Percentiles rank a stretch among this genome's conserved stretches.
Conservation (phyloP, 768 basidiomycete species). For the Lactarius quietus region DNA sequence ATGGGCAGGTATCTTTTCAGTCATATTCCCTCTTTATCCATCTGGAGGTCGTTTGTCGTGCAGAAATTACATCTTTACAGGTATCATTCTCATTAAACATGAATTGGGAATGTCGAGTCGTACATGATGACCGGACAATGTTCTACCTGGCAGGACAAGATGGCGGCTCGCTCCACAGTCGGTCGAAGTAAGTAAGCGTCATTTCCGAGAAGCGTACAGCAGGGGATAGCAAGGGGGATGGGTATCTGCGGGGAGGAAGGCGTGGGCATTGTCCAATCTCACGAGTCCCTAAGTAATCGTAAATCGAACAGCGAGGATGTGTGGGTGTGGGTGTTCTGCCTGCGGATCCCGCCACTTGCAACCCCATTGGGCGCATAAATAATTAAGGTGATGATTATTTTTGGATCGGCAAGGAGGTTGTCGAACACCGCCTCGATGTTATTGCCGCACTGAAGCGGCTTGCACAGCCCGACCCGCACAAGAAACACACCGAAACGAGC, state of each 20-base stretch:
- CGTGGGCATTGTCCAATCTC: background rate
- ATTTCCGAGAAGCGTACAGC: background rate
- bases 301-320: no score
- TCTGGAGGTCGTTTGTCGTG: background rate
- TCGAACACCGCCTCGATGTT: conserved; percentile 14
- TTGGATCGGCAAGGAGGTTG: conserved; percentile 13
- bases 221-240: background rate
- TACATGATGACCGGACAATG: background rate
- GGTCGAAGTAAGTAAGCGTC: background rate
- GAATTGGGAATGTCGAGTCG: background rate
- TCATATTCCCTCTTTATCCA: background rate
- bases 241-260: background rate
- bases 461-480: conserved; percentile 9
- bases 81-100: background rate
- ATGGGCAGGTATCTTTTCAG: conserved; percentile 3
- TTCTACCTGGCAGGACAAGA: background rate
- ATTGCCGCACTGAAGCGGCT: conserved; percentile 8
- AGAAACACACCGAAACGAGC: conserved; percentile 7
- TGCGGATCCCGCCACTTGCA: background rate
- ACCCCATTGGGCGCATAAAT: background rate
- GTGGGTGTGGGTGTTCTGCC: no score
- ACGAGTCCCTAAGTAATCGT: no score
- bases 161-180: background rate
- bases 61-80: background rate
- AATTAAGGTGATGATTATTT: background rate